phyloP scores from a whole-genome alignment of 1,139 yeast species.

The Suhomyces kunorum region DNA sequence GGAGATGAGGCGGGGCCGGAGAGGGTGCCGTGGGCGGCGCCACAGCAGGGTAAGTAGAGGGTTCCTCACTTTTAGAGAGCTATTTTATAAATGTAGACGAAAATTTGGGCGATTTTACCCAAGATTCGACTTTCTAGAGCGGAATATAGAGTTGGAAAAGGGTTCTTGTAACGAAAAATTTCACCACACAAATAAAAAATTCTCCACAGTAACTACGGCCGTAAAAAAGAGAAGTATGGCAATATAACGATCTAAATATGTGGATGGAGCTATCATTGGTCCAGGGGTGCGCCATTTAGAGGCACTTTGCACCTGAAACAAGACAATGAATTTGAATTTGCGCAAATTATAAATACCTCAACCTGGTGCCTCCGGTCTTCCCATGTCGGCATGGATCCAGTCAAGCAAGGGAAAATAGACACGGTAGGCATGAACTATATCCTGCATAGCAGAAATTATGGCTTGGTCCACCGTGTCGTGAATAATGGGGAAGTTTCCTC shows the following conservation, averaged over 20 bases:
- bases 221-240: neutral
- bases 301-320: neutral
- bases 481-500: slow-evolving; percentile 17
- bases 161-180: neutral
- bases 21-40: too few species aligned
- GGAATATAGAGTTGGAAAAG: too few species aligned
- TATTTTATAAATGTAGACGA: too few species aligned
- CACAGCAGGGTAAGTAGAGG: too few species aligned
- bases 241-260: too few species aligned
- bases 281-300: neutral
- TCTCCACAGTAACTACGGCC: neutral
- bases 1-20: slow-evolving; percentile 1
- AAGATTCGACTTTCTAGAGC: too few species aligned
- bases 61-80: too few species aligned
- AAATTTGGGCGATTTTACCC: too few species aligned
- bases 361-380: slow-evolving; percentile 16
- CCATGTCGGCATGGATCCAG: slow-evolving; percentile 36
- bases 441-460: slow-evolving; percentile 10
- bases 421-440: slow-evolving; percentile 21
- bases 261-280: neutral
- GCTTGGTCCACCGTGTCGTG: slow-evolving; percentile 11
- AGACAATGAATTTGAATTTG: neutral
- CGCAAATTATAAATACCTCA: slow-evolving; percentile 4
- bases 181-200: neutral
- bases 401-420: slow-evolving; percentile 32